A percentile compares a stretch with the other conserved stretches of the same genome.
Conservation (phyloP, 176 grass and related monocot genomes). For the Oryza glaberrima region DNA sequence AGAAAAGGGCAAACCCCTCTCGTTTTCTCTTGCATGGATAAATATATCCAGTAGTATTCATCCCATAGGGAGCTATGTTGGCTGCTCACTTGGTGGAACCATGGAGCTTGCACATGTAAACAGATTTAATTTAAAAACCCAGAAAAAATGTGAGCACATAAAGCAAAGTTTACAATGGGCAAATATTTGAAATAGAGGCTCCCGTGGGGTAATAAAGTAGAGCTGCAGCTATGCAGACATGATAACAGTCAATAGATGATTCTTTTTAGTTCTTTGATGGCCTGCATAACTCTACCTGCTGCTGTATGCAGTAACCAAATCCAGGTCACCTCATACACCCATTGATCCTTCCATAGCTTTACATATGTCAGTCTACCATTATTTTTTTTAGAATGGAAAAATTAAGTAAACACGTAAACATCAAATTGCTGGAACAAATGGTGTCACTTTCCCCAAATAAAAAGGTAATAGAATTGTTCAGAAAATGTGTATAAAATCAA, state of each 20-base stretch:
- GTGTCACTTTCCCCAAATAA: constrained; percentile 8
- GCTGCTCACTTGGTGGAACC: neutral
- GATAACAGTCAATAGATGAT: neutral
- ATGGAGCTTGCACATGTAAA: neutral
- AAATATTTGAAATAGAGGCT: neutral
- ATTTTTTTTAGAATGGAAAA: neutral
- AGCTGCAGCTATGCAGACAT: neutral
- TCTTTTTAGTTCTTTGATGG: neutral
- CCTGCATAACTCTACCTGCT: neutral
- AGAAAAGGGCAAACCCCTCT: neutral
- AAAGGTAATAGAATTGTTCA: neutral
- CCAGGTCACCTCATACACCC: neutral
- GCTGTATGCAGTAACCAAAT: neutral
- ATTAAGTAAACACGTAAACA: neutral
- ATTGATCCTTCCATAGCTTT: neutral
- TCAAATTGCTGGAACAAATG: constrained; percentile 2
- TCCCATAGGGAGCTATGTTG: neutral
- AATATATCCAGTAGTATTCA: neutral
- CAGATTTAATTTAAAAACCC: neutral
- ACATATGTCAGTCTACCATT: neutral
- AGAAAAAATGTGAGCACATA: neutral
- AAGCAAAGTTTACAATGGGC: neutral
- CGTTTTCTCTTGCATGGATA: neutral
- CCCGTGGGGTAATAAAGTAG: neutral
- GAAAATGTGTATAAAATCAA: constrained; percentile 30